Percentiles rank a stretch among this genome's conserved stretches.
Evolutionary conservation across 108 stramenopile genomes (phyloP).

Genomic region (Cyclotella baltica): DNA sequence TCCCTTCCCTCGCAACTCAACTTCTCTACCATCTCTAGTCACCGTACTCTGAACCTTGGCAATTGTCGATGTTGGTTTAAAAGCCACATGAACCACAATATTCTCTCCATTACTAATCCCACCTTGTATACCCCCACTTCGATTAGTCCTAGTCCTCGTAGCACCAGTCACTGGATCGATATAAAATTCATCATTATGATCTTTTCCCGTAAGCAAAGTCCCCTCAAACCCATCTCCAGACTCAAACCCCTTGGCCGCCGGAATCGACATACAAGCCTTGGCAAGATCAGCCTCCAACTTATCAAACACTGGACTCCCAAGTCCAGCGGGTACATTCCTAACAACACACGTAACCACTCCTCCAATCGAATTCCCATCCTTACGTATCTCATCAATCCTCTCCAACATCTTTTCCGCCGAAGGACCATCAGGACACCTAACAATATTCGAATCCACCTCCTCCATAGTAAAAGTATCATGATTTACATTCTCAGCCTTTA

Average conservation of each 20-base stretch:
- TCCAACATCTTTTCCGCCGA: slow-evolving; percentile 91
- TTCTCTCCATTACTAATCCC: slow-evolving; percentile 98
- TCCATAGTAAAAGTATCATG: slow-evolving; percentile 93
- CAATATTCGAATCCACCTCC: slow-evolving; percentile 96
- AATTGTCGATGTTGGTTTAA: slow-evolving; percentile 97
- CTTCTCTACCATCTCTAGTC: slow-evolving; percentile 94
- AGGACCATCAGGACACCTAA: slow-evolving; percentile 91
- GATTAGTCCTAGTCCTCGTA: slow-evolving; percentile 94
- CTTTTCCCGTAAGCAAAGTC: slow-evolving; percentile 92
- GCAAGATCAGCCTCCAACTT: slow-evolving; percentile 99
- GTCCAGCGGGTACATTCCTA: slow-evolving; percentile 94
- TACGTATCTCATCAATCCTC: slow-evolving; percentile 95
- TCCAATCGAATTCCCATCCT: slow-evolving; percentile 94
- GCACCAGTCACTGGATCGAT: slow-evolving; percentile 92
- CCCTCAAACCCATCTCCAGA: slow-evolving; percentile 97
- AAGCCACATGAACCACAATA: slow-evolving; percentile 95
- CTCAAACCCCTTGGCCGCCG: slow-evolving; percentile 99
- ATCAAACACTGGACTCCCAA: slow-evolving; percentile 98
- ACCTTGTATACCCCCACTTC: slow-evolving; percentile 98
- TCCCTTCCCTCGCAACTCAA: slow-evolving; percentile 95
- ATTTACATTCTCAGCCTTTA: slow-evolving; percentile 81
- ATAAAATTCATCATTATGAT: slow-evolving; percentile 99
- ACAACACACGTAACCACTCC: slow-evolving; percentile 97
- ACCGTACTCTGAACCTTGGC: slow-evolving; percentile 93
- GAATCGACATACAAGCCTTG: slow-evolving; percentile 99